phyloP scores from a whole-genome alignment of 306 rosid genomes.

The Dryas alaskensis region DNA sequence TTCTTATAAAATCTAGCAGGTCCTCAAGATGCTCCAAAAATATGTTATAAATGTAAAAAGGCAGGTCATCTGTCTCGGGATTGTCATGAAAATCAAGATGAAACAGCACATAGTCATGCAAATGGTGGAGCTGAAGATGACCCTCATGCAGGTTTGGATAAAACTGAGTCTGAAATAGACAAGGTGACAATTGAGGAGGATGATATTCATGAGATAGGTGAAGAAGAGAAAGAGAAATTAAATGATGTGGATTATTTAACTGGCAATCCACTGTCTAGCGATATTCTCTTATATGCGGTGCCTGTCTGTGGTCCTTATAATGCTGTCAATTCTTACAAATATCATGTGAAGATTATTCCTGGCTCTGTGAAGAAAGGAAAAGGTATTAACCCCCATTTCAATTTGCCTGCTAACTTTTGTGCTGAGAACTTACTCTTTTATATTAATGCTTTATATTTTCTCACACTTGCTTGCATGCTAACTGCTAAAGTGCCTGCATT shows the following conservation, averaged over 20 bases:
- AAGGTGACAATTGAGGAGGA: slow-evolving; percentile 87
- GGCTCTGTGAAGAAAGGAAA: slow-evolving; percentile 89
- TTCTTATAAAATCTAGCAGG: slow-evolving; percentile 38
- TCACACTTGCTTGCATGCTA: not conserved
- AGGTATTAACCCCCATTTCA: slow-evolving; percentile 41
- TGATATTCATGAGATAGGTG: slow-evolving; percentile 91
- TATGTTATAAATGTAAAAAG: slow-evolving; percentile 95
- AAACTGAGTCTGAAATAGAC: slow-evolving; percentile 48
- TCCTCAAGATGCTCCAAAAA: slow-evolving; percentile 63
- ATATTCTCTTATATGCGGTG: slow-evolving; percentile 81
- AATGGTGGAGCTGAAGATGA: slow-evolving; percentile 45
- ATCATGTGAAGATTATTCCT: slow-evolving; percentile 89
- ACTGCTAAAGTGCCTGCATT: not conserved
- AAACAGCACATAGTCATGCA: slow-evolving; percentile 36
- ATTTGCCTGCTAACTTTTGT: not conserved
- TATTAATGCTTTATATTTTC: no score
- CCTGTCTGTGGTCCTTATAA: slow-evolving; percentile 93
- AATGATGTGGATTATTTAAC: slow-evolving; percentile 95
- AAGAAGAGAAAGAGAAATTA: slow-evolving; percentile 86
- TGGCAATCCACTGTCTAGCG: slow-evolving; percentile 84
- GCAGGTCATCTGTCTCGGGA: slow-evolving; percentile 87
- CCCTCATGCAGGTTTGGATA: slow-evolving; percentile 27
- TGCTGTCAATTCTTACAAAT: slow-evolving; percentile 85
- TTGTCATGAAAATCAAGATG: slow-evolving; percentile 64
- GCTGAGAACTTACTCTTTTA: not conserved